Percentiles rank a stretch among this genome's conserved stretches.
Evolutionary conservation across 306 rosid genomes (phyloP).

Genomic region (Lupinus albus): DNA sequence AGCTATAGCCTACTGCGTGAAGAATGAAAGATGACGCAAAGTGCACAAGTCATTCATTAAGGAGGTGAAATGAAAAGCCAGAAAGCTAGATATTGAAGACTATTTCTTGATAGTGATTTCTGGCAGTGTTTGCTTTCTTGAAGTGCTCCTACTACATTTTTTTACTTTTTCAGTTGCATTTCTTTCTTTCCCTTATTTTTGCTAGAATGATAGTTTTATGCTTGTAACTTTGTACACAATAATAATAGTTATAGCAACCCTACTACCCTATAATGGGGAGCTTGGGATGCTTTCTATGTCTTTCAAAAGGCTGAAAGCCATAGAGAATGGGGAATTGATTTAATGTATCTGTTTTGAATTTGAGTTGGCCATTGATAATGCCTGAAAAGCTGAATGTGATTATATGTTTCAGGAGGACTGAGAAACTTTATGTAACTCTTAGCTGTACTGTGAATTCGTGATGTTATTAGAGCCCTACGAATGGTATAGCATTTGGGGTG

Average conservation of each 20-base stretch:
- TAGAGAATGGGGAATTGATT: constrained; percentile 66
- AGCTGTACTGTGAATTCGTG: constrained; percentile 39
- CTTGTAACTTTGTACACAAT: constrained; percentile 27
- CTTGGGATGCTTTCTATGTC: constrained; percentile 69
- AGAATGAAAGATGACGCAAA: constrained; percentile 51
- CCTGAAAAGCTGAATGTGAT: constrained; percentile 52
- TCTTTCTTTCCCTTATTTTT: constrained; percentile 38
- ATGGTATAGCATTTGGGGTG: constrained; percentile 13
- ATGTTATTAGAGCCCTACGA: constrained; percentile 25
- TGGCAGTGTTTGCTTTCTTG: constrained; percentile 53
- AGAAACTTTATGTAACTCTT: constrained; percentile 42
- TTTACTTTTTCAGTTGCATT: constrained; percentile 40
- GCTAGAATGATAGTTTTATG: constrained; percentile 29
- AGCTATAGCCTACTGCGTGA: constrained; percentile 53
- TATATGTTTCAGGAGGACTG: constrained; percentile 44
- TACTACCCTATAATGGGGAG: constrained; percentile 53
- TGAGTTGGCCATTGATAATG: constrained; percentile 59
- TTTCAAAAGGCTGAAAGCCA: constrained; percentile 66
- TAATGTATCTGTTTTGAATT: constrained; percentile 62
- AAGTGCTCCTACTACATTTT: constrained; percentile 44
- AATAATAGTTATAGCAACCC: constrained; percentile 52
- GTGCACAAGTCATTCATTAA: constrained; percentile 44
- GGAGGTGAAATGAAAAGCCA: constrained; percentile 47
- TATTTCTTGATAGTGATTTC: constrained; percentile 47
- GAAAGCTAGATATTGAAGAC: constrained; percentile 51